Evolutionary conservation across 331 rosid genomes (phyloP).

Genomic region (Telfairia occidentalis): DNA sequence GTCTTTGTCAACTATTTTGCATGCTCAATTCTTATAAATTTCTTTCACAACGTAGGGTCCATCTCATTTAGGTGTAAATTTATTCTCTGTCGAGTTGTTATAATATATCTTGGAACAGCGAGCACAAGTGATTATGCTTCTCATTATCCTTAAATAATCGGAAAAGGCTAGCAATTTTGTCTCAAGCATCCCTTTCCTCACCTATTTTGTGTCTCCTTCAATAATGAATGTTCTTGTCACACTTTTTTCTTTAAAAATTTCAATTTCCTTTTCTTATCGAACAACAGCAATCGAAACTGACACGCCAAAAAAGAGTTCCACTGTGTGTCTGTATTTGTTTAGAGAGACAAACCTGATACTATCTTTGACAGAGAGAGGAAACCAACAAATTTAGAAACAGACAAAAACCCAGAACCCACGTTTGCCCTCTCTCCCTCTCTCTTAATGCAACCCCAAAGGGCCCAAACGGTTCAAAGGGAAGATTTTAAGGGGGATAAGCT

Average conservation of each 20-base stretch:
- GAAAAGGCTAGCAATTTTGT: neutral
- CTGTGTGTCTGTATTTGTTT: neutral
- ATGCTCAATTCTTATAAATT: too few species aligned
- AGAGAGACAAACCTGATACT: neutral
- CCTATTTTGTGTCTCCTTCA: neutral
- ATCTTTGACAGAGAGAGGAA: neutral
- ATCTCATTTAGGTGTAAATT: too few species aligned
- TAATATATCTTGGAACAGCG: too few species aligned
- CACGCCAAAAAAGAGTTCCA: constrained; percentile 4
- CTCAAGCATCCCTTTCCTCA: neutral
- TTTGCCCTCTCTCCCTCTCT: neutral
- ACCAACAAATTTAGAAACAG: neutral
- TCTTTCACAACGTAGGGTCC: too few species aligned
- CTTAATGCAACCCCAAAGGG: neutral
- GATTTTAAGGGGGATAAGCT: neutral
- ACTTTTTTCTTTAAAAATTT: neutral
- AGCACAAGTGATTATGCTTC: too few species aligned
- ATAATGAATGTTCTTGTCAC: neutral
- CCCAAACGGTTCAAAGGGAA: neutral
- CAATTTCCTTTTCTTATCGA: neutral
- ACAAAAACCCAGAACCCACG: constrained; percentile 6
- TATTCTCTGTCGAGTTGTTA: too few species aligned
- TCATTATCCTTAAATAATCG: neutral
- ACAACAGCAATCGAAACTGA: neutral
- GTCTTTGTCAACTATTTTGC: too few species aligned